These are phyloP conservation scores for Saccharomyces mikatae DNA, from an alignment of 805 yeast species.

Conservation along the genomic window DNA sequence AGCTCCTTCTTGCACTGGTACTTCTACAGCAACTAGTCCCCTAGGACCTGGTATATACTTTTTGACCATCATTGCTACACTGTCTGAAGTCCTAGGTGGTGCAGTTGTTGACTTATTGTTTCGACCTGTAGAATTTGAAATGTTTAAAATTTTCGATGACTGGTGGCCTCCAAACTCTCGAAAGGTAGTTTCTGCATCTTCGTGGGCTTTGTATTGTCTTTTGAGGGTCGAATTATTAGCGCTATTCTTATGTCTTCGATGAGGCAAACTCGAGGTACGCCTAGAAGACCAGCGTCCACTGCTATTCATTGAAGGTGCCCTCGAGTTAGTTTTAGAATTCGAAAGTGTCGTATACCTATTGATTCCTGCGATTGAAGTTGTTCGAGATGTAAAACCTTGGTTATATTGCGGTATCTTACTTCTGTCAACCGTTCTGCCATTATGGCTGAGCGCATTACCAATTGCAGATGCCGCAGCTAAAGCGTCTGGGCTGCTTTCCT, in stretches of 20 bases:
- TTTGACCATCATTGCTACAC: conserved; percentile 41
- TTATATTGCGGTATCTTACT: conserved; percentile 13
- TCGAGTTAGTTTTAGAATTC: neutral
- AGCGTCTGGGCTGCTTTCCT: conserved; percentile 37
- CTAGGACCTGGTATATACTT: conserved; percentile 67
- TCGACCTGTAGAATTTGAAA: conserved; percentile 9
- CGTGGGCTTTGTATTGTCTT: neutral
- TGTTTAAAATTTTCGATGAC: conserved; percentile 3
- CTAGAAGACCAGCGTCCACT: neutral
- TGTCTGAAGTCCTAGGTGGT: conserved; percentile 2
- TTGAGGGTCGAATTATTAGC: neutral
- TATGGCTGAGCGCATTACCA: conserved; percentile 37
- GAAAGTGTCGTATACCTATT: neutral
- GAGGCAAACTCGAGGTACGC: neutral
- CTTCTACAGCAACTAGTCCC: conserved; percentile 64
- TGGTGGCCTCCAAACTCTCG: conserved; percentile 30
- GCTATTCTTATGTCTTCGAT: neutral
- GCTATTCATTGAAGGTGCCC: neutral
- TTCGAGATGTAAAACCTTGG: neutral
- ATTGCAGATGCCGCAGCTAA: conserved; percentile 55
- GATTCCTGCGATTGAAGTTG: neutral
- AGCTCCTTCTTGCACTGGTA: conserved; percentile 37
- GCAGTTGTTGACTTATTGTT: conserved; percentile 18
- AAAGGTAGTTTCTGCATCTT: conserved; percentile 27
- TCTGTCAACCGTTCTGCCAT: conserved; percentile 13